A percentile compares a stretch with the other conserved stretches of the same genome.
These are phyloP conservation scores for Orbilia brochopaga DNA, from an alignment of 2,329 filamentous ascomycete species.

Conservation along the genomic window DNA sequence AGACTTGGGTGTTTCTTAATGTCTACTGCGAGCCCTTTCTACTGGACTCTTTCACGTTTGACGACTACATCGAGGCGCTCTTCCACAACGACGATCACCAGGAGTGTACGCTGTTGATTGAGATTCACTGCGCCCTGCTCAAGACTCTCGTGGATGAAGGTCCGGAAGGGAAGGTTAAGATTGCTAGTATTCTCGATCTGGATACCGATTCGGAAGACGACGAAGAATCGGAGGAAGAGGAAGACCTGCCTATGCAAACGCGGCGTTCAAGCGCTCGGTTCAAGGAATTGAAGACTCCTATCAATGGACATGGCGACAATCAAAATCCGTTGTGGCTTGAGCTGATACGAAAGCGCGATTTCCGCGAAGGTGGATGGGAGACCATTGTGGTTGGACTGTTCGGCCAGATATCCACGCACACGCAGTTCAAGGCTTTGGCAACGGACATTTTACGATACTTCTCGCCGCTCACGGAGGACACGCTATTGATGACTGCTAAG, in stretches of 20 bases:
- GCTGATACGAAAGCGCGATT: conserved; percentile 79
- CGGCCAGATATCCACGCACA: conserved; percentile 79
- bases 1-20: conserved; percentile 95
- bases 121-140: conserved; percentile 88
- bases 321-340: conserved; percentile 79
- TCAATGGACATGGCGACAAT: conserved; percentile 47
- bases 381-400: conserved; percentile 84
- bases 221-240: conserved; percentile 67
- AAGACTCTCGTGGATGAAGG: conserved; percentile 82
- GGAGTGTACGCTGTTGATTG: conserved; percentile 83
- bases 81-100: conserved; percentile 74
- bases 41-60: conserved; percentile 95
- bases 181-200: conserved; percentile 73
- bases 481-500: conserved; percentile 75
- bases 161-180: conserved; percentile 77
- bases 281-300: conserved; percentile 42
- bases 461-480: conserved; percentile 77
- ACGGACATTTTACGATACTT: conserved; percentile 80
- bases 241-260: conserved; percentile 59
- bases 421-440: conserved; percentile 72
- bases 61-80: conserved; percentile 91
- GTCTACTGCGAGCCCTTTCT: conserved; percentile 96
- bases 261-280: conserved; percentile 57
- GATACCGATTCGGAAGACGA: conserved; percentile 67
- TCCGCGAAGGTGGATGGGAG: conserved; percentile 88